Evolutionary conservation across 2,329 filamentous ascomycete genomes (phyloP).

Genomic region (Exophiala xenobiotica): DNA sequence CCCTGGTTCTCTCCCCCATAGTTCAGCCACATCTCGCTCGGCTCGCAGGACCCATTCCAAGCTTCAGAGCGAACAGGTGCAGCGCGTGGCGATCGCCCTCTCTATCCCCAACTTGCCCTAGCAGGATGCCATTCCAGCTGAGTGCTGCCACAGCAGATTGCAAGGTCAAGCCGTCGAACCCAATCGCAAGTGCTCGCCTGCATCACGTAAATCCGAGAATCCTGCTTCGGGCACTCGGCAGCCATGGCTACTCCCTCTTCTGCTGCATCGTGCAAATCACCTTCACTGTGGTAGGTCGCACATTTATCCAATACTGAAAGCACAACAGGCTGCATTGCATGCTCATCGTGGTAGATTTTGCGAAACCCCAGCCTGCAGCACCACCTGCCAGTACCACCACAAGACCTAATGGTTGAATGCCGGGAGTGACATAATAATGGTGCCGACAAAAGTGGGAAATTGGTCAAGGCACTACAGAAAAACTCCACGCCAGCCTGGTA

Average conservation of each 20-base stretch:
- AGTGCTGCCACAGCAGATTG: not conserved
- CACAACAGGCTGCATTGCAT: not conserved
- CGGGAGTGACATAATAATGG: not conserved
- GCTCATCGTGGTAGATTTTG: not conserved
- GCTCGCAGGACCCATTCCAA: not conserved
- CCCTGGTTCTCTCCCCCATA: not conserved
- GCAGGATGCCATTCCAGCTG: not conserved
- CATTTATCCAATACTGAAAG: not conserved
- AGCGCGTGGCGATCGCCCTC: not conserved
- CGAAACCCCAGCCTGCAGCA: not conserved
- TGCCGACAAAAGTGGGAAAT: not conserved
- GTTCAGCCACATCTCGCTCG: constrained; percentile 5
- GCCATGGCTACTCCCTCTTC: constrained; percentile 4
- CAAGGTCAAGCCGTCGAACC: not conserved
- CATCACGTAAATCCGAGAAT: not conserved
- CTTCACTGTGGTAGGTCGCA: not conserved
- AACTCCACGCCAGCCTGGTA: too few species aligned
- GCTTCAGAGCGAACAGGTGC: not conserved
- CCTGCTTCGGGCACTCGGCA: constrained; percentile 4
- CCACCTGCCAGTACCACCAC: not conserved
- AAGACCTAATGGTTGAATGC: not conserved
- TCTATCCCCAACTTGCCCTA: not conserved
- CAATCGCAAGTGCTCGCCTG: not conserved
- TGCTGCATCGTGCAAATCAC: constrained; percentile 4
- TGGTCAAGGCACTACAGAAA: too few species aligned